Conservation (phyloP, 495 filamentous ascomycete species). For the Neurospora africana region DNA sequence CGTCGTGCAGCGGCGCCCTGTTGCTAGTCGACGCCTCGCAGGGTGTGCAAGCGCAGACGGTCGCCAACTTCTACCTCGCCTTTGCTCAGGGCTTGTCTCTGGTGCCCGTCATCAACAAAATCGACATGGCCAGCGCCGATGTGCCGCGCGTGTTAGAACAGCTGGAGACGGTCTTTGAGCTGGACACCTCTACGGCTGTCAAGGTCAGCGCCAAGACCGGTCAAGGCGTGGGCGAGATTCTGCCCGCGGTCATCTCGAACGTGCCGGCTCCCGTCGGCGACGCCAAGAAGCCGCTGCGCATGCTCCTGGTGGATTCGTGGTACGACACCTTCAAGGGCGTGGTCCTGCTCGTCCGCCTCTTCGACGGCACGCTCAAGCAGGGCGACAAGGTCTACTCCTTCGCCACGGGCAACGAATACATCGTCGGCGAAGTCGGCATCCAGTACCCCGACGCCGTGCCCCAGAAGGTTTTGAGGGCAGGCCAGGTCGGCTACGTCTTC, state of each 20-base stretch:
- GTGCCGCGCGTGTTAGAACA: slow-evolving; percentile 75
- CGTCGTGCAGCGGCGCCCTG: slow-evolving; percentile 86
- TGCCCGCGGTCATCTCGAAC: slow-evolving; percentile 76
- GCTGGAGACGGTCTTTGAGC: slow-evolving; percentile 73
- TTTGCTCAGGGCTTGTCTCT: slow-evolving; percentile 82
- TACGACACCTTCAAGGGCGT: slow-evolving; percentile 94
- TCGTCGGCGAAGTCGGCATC: slow-evolving; percentile 91
- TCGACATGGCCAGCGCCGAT: slow-evolving; percentile 83
- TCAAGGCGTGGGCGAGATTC: slow-evolving; percentile 63
- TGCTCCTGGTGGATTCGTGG: slow-evolving; percentile 94
- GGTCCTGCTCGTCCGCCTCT: slow-evolving; percentile 81
- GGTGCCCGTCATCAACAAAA: slow-evolving; percentile 91
- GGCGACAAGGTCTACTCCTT: slow-evolving; percentile 79
- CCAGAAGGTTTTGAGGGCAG: slow-evolving; percentile 69
- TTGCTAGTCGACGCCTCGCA: slow-evolving; percentile 90
- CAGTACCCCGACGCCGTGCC: slow-evolving; percentile 86
- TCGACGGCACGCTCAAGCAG: slow-evolving; percentile 73
- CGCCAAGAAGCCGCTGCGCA: slow-evolving; percentile 54
- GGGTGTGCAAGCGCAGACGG: slow-evolving; percentile 87
- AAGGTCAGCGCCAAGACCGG: slow-evolving; percentile 91
- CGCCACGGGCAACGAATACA: slow-evolving; percentile 77
- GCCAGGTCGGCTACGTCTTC: slow-evolving; percentile 89
- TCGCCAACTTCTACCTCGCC: slow-evolving; percentile 95
- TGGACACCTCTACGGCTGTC: slow-evolving; percentile 72
- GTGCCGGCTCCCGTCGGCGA: slow-evolving; percentile 77